phyloP scores from a whole-genome alignment of 768 basidiomycete genomes.

The Lactifluus subvellereus region DNA sequence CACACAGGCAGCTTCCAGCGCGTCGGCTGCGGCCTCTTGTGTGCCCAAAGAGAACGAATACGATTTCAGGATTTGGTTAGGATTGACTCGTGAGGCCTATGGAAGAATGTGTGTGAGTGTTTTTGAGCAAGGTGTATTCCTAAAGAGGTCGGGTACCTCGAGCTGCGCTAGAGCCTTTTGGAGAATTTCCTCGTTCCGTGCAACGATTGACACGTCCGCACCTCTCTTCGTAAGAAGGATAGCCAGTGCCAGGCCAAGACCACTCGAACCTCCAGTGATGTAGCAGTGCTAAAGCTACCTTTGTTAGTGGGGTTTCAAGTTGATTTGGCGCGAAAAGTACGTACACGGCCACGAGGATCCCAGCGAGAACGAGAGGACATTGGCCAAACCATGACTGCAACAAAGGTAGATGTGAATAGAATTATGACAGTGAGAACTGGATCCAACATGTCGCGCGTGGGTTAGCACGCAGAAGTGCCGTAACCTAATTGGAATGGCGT shows the following conservation, averaged over 20 bases:
- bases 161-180: conserved; percentile 53
- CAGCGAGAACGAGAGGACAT: conserved; percentile 29
- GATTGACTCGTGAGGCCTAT: conserved; percentile 48
- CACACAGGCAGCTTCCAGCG: conserved; percentile 54
- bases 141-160: conserved; percentile 43
- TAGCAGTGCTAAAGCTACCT: conserved; percentile 60
- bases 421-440: neutral
- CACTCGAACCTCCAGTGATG: conserved; percentile 78
- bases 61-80: conserved; percentile 54
- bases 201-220: conserved; percentile 82
- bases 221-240: conserved; percentile 59
- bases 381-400: conserved; percentile 17
- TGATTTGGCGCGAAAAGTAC: neutral
- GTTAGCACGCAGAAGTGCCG: no score
- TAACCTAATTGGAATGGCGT: no score
- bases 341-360: conserved; percentile 28
- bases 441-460: neutral
- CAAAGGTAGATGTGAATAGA: conserved; percentile 4
- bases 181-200: conserved; percentile 61
- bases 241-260: conserved; percentile 73
- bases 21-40: conserved; percentile 47
- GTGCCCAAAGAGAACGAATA: conserved; percentile 63
- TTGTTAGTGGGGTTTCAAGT: neutral
- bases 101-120: neutral
- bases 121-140: neutral